Conservation (phyloP, 495 filamentous ascomycete species). For the Aspergillus ostianus region DNA sequence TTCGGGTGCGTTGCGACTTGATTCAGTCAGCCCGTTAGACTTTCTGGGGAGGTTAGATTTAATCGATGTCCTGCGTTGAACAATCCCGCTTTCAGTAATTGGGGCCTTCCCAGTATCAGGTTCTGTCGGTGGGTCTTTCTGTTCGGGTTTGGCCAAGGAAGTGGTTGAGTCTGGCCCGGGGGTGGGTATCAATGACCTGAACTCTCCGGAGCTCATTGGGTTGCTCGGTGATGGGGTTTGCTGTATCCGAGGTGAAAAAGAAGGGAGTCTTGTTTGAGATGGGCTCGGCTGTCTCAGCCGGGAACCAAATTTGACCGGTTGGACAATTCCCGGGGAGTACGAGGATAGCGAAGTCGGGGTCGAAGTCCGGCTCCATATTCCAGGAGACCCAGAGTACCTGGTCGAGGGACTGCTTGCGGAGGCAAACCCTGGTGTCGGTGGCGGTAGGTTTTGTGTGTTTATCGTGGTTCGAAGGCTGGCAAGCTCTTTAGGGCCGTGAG, state of each 20-base stretch:
- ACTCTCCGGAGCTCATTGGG: slow-evolving; percentile 57
- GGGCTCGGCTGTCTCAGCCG: slow-evolving; percentile 64
- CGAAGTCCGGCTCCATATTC: slow-evolving; percentile 82
- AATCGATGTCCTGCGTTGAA: slow-evolving; percentile 62
- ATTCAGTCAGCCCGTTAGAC: neutral
- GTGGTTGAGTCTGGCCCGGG: slow-evolving; percentile 14
- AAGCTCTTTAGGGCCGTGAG: slow-evolving; percentile 38
- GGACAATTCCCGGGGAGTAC: slow-evolving; percentile 80
- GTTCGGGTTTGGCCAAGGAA: slow-evolving; percentile 6
- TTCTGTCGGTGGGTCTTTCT: neutral
- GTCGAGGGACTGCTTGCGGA: slow-evolving; percentile 88
- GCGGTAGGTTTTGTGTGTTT: slow-evolving; percentile 59
- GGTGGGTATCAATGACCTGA: slow-evolving; percentile 33
- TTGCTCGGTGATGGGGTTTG: slow-evolving; percentile 54
- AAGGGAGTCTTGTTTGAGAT: slow-evolving; percentile 63
- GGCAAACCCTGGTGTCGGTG: slow-evolving; percentile 62
- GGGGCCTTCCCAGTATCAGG: neutral
- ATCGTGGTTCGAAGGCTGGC: slow-evolving; percentile 45
- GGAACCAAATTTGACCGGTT: slow-evolving; percentile 56
- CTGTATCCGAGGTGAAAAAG: slow-evolving; percentile 46
- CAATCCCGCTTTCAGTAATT: slow-evolving; percentile 13
- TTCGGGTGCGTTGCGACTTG: neutral
- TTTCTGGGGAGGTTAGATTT: slow-evolving; percentile 35
- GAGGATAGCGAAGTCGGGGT: slow-evolving; percentile 96
- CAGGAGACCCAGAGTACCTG: slow-evolving; percentile 87